Base-by-base conservation (phyloP, 2,329 filamentous ascomycete species). In the Penicillium oxalicum region DNA sequence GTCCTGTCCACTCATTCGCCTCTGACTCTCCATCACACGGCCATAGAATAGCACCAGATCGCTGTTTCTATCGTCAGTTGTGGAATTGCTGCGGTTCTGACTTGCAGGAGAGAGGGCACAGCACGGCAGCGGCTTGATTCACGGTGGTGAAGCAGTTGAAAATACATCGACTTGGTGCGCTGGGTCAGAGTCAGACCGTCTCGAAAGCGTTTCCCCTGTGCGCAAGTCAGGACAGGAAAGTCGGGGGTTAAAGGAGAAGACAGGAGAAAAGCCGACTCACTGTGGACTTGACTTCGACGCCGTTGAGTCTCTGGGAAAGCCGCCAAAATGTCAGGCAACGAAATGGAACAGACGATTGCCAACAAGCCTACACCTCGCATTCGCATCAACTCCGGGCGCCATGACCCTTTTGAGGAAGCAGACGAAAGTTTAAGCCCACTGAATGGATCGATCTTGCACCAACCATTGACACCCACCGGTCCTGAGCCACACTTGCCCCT, bases 361-460 rank as follows among this genome's bases (percentile, higher is more conserved):
- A 50, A 40, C 35, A 40, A 33, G 25, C 56, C 51, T 40, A 66
- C 77, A 53, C 81, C 81, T 56, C 82, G 84, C 56, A 80, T 86
- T 50, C 79, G 80, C 49, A 74, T 86, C 54, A 84, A 85, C 61
- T 83, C 80, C 26, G 80, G 77, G 40, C 75, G 72, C 55, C 74
- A 79, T 55, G 75, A 84, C 60, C 67, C 76, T 29, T 70, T 74
- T 52, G 69, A 65, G 50, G 66, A 70, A 54, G 58, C 68, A 6
- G 52, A 61, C 11, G 68, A 62, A 55, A 54, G 57, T 40, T 62
- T 57, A 41, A 55, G 53, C 35, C 55, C 60, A 3, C 38, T 57
- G 2, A 39, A 40, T 26, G 37, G 52, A n/a, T 47, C 53, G 9
- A 50, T 54, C 27, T 53, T 60, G 36, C 64, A 67, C 1, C 52